phyloP scores from a whole-genome alignment of 305 asterid species.

The Fraxinus angustifolia region DNA sequence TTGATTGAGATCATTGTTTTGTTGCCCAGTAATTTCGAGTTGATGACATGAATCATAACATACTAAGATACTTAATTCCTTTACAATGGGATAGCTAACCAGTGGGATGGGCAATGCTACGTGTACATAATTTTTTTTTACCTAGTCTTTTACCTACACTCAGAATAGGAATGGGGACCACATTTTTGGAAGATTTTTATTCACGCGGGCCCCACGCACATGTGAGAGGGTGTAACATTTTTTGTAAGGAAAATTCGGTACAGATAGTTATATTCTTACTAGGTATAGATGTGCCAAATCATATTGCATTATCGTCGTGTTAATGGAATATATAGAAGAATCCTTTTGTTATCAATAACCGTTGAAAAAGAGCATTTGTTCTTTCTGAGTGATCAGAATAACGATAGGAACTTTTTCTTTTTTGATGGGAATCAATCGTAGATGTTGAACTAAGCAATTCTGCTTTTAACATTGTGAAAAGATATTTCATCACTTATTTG shows the following conservation, averaged over 20 bases:
- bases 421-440: neutral
- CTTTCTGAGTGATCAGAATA: neutral
- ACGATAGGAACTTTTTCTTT: neutral
- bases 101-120: neutral
- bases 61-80: neutral
- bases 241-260: too few relatives aligned
- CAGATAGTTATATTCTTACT: neutral
- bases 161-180: too few relatives aligned
- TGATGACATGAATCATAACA: neutral
- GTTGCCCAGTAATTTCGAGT: neutral
- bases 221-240: too few relatives aligned
- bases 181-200: too few relatives aligned
- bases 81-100: neutral
- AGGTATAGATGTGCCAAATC: constrained; percentile 1
- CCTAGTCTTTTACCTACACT: too few relatives aligned
- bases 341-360: neutral
- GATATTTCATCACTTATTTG: neutral
- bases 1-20: neutral
- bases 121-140: too few relatives aligned
- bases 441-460: neutral
- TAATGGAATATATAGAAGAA: neutral
- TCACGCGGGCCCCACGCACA: too few relatives aligned
- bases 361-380: neutral
- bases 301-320: neutral
- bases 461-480: neutral